Conservation (phyloP, 1,139 yeast genomes). For the Sugiyamaella paludigena region DNA sequence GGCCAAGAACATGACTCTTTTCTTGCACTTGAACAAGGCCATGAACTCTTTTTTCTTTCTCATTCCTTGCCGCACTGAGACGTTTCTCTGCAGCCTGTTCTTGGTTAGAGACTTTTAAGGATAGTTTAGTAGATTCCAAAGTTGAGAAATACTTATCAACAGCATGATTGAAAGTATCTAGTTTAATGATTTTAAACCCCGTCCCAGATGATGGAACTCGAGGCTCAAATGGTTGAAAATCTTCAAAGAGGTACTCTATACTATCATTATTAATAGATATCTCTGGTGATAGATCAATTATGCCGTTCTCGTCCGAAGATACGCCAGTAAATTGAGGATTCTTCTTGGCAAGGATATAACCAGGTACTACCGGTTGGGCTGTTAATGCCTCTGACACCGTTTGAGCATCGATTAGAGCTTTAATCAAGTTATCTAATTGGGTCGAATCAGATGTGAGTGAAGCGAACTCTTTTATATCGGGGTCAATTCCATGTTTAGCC, state of each 20-base stretch:
- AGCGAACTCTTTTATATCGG: slow-evolving; percentile 31
- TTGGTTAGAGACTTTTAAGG: slow-evolving; percentile 69
- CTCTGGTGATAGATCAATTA: slow-evolving; percentile 27
- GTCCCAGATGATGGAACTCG: slow-evolving; percentile 31
- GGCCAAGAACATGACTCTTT: slow-evolving; percentile 65
- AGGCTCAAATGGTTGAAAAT: slow-evolving; percentile 84
- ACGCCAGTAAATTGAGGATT: slow-evolving; percentile 51
- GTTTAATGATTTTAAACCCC: slow-evolving; percentile 20
- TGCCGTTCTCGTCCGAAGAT: slow-evolving; percentile 29
- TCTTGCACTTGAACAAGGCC: slow-evolving; percentile 65
- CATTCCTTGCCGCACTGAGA: slow-evolving; percentile 69
- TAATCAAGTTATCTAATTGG: slow-evolving; percentile 36
- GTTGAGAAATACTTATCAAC: slow-evolving; percentile 83
- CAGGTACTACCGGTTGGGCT: slow-evolving; percentile 43
- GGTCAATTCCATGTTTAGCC: slow-evolving; percentile 46
- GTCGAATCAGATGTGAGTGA: slow-evolving; percentile 25
- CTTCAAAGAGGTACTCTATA: slow-evolving; percentile 61
- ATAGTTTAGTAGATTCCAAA: slow-evolving; percentile 75
- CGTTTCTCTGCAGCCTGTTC: slow-evolving; percentile 72
- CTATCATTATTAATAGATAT: slow-evolving; percentile 33
- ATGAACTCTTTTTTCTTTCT: slow-evolving; percentile 68
- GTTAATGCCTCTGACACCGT: slow-evolving; percentile 34
- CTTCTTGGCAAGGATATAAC: slow-evolving; percentile 64
- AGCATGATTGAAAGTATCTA: slow-evolving; percentile 69
- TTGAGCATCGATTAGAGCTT: slow-evolving; percentile 53